These are phyloP conservation scores for Beauveria sp. DNA, from an alignment of 2,329 filamentous ascomycete species.

Conservation along the genomic window DNA sequence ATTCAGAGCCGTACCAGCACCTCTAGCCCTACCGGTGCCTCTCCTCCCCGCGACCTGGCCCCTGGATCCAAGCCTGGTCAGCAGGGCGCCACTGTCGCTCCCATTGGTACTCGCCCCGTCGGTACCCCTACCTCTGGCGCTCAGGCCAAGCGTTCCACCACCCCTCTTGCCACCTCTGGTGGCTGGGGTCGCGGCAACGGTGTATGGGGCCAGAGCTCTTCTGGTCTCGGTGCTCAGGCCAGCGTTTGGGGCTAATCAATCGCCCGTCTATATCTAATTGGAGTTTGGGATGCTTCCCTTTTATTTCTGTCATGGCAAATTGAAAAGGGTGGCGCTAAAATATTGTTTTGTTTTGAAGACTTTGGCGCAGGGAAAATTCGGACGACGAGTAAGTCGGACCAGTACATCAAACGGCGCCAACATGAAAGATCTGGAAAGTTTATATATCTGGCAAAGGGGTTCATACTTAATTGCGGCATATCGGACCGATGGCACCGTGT, in stretches of 20 bases:
- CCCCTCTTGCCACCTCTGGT: conserved; percentile 80
- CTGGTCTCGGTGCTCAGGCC: conserved; percentile 75
- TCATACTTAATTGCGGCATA: conserved; percentile 5
- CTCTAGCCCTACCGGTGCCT: conserved; percentile 72
- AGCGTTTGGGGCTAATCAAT: conserved; percentile 77
- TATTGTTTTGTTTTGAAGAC: neutral
- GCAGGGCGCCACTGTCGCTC: conserved; percentile 63
- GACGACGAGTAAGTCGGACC: neutral
- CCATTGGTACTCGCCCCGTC: conserved; percentile 83
- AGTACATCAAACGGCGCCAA: conserved; percentile 4
- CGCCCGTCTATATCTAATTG: neutral
- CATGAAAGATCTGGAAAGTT: neutral
- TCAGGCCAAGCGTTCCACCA: conserved; percentile 71
- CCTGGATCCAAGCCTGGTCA: conserved; percentile 46
- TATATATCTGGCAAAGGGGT: neutral
- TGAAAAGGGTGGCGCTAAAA: neutral
- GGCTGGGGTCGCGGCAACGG: conserved; percentile 75
- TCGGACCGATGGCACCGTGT: conserved; percentile 3
- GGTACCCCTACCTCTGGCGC: conserved; percentile 42
- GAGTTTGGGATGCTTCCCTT: conserved; percentile 13
- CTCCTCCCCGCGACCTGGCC: conserved; percentile 62
- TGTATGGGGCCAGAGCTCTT: conserved; percentile 79
- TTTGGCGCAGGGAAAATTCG: conserved; percentile 3
- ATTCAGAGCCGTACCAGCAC: conserved; percentile 69
- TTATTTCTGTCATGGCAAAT: conserved; percentile 8